Conservation (phyloP, 805 yeast species). For the Suhomyces emberorum region DNA sequence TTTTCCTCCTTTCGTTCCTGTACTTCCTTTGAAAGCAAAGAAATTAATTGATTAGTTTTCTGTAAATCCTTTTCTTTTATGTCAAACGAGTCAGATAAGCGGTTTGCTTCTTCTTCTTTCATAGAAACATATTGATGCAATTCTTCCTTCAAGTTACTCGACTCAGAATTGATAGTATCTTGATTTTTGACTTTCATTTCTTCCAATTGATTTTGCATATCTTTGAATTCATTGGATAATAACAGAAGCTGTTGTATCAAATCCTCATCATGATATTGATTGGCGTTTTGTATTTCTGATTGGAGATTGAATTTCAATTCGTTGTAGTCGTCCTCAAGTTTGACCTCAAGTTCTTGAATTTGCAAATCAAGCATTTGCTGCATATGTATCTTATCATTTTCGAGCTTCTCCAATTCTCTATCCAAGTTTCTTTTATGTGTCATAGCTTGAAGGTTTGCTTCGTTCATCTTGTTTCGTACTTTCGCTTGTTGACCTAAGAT, state of each 20-base stretch:
- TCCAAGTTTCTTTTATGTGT: slow-evolving; percentile 6
- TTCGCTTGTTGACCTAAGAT: slow-evolving; percentile 9
- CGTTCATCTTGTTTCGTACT: slow-evolving; percentile 4
- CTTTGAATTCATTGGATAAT: slow-evolving; percentile 11
- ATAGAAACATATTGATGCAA: slow-evolving; percentile 16
- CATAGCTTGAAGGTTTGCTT: slow-evolving; percentile 4
- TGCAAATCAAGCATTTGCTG: slow-evolving; percentile 28
- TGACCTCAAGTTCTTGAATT: slow-evolving; percentile 27
- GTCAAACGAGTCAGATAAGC: slow-evolving; percentile 24
- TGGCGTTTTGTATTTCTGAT: slow-evolving; percentile 29
- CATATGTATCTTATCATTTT: slow-evolving; percentile 23
- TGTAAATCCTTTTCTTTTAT: slow-evolving; percentile 20
- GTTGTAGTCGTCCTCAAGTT: slow-evolving; percentile 24
- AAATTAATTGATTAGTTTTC: slow-evolving; percentile 8
- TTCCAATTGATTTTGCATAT: slow-evolving; percentile 4
- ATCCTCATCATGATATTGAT: slow-evolving; percentile 20
- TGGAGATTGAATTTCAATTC: slow-evolving; percentile 32
- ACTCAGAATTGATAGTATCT: slow-evolving; percentile 14
- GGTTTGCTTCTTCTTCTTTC: slow-evolving; percentile 19
- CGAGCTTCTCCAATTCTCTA: slow-evolving; percentile 6
- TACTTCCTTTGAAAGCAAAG: slow-evolving; percentile 4
- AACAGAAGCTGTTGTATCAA: slow-evolving; percentile 14
- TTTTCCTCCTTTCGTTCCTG: slow-evolving; percentile 6
- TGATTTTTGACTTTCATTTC: slow-evolving; percentile 10
- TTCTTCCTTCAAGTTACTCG: slow-evolving; percentile 13